Conservation (phyloP, 371 early-diverging fungal genomes). For the Syncephalastrum monosporum region DNA sequence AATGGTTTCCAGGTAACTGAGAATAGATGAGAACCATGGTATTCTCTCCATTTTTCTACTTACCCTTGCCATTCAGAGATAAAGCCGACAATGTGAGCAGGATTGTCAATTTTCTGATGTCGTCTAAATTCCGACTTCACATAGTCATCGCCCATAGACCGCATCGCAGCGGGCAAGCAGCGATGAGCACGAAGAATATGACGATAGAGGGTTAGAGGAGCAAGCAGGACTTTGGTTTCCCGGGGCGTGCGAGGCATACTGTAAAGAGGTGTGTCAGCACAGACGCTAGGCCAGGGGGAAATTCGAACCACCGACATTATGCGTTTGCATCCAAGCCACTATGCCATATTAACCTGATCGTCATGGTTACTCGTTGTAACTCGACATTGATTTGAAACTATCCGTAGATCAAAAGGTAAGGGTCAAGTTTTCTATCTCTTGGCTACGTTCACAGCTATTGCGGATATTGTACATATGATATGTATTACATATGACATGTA, state of each 20-base stretch:
- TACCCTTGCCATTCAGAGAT: constrained; percentile 66
- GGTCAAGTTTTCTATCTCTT: no score
- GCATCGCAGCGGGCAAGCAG: constrained; percentile 56
- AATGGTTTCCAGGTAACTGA: constrained; percentile 31
- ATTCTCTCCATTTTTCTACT: constrained; percentile 9
- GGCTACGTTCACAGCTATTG: no score
- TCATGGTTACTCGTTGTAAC: no score
- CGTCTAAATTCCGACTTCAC: constrained; percentile 67
- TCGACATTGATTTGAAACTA: no score
- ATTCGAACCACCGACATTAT: no score
- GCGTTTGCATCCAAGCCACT: no score
- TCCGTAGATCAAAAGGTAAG: no score
- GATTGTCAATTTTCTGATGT: constrained; percentile 62
- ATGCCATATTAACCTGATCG: no score
- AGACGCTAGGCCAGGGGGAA: no score
- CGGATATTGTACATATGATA: no score
- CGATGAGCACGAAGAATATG: constrained; percentile 62
- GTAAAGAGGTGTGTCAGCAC: constrained; percentile 1
- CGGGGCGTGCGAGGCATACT: constrained; percentile 12
- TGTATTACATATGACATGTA: no score
- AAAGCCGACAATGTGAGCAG: constrained; percentile 68
- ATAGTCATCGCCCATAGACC: constrained; percentile 65
- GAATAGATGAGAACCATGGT: constrained; percentile 5
- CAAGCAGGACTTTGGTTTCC: constrained; percentile 37
- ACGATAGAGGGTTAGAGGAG: constrained; percentile 60